phyloP scores from a whole-genome alignment of 805 yeast species.

The Blastobotrys robertii region DNA sequence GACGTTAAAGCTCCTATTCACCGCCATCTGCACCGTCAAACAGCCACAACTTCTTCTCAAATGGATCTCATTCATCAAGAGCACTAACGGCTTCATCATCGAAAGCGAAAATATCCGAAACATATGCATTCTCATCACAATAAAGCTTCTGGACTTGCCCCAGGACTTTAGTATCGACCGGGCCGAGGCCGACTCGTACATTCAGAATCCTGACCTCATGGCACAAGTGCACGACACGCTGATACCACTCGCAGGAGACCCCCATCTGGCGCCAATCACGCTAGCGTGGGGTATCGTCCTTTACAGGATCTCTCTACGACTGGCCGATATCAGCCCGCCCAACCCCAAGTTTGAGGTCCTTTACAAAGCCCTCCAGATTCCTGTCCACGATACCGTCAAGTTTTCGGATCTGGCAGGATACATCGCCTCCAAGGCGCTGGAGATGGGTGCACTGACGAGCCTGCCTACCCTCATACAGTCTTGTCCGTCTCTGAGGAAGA shows the following conservation, averaged over 20 bases:
- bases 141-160: conserved; percentile 21
- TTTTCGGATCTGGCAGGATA: conserved; percentile 1
- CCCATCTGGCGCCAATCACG: too few relatives aligned
- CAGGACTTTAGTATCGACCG: conserved; percentile 17
- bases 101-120: not conserved
- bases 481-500: not conserved
- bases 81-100: conserved; percentile 7
- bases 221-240: conserved; percentile 13
- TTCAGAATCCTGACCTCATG: conserved; percentile 15
- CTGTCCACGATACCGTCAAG: conserved; percentile 2
- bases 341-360: not conserved
- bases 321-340: conserved; percentile 8
- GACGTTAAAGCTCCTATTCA: conserved; percentile 8
- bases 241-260: not conserved
- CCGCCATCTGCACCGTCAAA: conserved; percentile 5
- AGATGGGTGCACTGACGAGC: conserved; percentile 6
- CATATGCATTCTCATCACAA: conserved; percentile 9
- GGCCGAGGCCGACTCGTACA: conserved; percentile 8
- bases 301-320: conserved; percentile 18
- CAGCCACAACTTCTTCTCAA: conserved; percentile 2
- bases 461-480: conserved; percentile 1
- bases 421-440: conserved; percentile 4
- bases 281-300: conserved; percentile 25
- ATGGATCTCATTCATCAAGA: conserved; percentile 7
- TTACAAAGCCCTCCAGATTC: conserved; percentile 1